A percentile compares a stretch with the other conserved stretches of the same genome.
Conservation (phyloP, 2,329 filamentous ascomycete species). For the Neonectria magnoliae region DNA sequence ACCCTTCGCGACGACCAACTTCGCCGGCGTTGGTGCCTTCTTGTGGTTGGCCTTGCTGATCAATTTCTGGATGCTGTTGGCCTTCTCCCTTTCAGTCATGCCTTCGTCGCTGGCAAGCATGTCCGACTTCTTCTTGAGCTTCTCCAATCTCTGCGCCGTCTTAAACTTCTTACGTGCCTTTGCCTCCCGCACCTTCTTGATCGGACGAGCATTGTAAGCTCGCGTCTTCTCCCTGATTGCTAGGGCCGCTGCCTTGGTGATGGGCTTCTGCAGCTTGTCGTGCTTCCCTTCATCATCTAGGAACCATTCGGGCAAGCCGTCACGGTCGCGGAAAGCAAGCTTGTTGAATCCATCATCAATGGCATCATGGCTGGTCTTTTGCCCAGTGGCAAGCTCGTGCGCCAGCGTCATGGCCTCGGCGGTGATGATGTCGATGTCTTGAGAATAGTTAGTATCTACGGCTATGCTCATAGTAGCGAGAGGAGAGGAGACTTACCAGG, state of each 20-base stretch:
- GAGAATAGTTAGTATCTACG: slow-evolving; percentile 11
- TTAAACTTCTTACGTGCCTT: slow-evolving; percentile 98
- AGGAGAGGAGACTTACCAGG: slow-evolving; percentile 56
- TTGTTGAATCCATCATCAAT: slow-evolving; percentile 95
- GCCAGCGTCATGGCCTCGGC: slow-evolving; percentile 98
- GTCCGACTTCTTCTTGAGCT: slow-evolving; percentile 96
- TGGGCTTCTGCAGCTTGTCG: slow-evolving; percentile 86
- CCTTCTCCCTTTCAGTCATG: slow-evolving; percentile 96
- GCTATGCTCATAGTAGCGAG: no score
- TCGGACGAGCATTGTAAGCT: slow-evolving; percentile 92
- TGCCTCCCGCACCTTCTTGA: slow-evolving; percentile 98
- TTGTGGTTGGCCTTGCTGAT: slow-evolving; percentile 85
- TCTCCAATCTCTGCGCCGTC: slow-evolving; percentile 89
- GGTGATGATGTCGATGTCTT: slow-evolving; percentile 97
- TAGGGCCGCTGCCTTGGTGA: slow-evolving; percentile 85
- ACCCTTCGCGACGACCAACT: slow-evolving; percentile 88
- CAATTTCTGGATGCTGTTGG: slow-evolving; percentile 81
- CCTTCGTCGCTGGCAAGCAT: slow-evolving; percentile 88
- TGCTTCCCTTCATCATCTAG: slow-evolving; percentile 89
- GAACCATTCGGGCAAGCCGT: slow-evolving; percentile 98
- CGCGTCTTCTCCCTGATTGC: slow-evolving; percentile 96
- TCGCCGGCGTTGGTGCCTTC: slow-evolving; percentile 85
- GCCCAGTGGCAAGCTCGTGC: slow-evolving; percentile 87
- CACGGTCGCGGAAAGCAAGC: slow-evolving; percentile 87
- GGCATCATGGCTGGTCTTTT: slow-evolving; percentile 81